Percentiles rank a stretch among this genome's conserved stretches.
phyloP scores from a whole-genome alignment of 164 flowering plant genomes.

The Nelumbo lutea region DNA sequence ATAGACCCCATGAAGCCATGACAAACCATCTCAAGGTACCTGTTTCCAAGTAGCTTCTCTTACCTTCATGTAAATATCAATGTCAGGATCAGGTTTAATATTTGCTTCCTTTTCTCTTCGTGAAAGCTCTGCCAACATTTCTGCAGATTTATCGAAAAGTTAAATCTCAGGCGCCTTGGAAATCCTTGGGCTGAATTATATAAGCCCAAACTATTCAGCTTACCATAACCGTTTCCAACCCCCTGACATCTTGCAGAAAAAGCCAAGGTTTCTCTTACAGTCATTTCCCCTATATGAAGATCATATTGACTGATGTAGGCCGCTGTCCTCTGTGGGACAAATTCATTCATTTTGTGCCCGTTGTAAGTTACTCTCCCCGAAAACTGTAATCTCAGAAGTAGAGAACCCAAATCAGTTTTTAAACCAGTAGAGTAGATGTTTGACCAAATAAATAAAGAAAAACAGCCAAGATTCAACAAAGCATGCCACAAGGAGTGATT shows the following conservation, averaged over 20 bases:
- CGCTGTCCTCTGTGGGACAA: slow-evolving; percentile 62
- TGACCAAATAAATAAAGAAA: neutral
- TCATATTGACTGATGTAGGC: slow-evolving; percentile 65
- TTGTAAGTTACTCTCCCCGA: slow-evolving; percentile 67
- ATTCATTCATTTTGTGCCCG: slow-evolving; percentile 64
- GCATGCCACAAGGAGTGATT: neutral
- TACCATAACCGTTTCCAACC: neutral
- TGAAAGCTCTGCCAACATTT: slow-evolving; percentile 58
- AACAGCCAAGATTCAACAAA: neutral
- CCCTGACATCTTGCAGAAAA: slow-evolving; percentile 39
- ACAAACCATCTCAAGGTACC: neutral
- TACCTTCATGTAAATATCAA: slow-evolving; percentile 80
- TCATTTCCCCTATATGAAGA: slow-evolving; percentile 1
- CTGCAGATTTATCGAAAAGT: slow-evolving; percentile 27
- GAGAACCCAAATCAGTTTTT: neutral
- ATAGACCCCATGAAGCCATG: neutral
- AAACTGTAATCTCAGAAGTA: slow-evolving; percentile 19
- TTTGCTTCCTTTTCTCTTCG: slow-evolving; percentile 65
- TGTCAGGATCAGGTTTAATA: slow-evolving; percentile 63
- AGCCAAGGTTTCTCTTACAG: slow-evolving; percentile 21
- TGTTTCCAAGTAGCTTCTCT: neutral
- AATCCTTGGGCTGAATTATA: slow-evolving; percentile 47
- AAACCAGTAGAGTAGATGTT: neutral
- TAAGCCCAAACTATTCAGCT: slow-evolving; percentile 20
- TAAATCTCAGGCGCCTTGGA: slow-evolving; percentile 21